Conservation (phyloP, 768 basidiomycete species). For the Tylopilus plumbeoviolaceoides region DNA sequence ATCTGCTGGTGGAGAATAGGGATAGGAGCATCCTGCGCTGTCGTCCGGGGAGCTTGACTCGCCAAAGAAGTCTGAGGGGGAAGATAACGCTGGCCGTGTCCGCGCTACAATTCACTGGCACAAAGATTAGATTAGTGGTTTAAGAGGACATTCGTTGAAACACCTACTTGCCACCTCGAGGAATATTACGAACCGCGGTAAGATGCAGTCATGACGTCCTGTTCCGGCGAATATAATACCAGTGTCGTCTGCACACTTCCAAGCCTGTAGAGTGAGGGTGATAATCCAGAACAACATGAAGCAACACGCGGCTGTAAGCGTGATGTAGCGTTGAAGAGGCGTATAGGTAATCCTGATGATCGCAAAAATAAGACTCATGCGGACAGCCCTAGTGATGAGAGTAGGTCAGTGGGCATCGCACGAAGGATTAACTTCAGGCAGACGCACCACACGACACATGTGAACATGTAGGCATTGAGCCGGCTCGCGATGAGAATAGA, state of each 20-base stretch:
- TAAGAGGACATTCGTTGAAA: background rate
- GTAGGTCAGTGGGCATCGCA: background rate
- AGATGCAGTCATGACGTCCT: background rate
- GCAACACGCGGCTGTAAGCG: background rate
- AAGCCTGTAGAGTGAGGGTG: slow-evolving; percentile 4
- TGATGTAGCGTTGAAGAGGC: background rate
- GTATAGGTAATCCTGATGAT: slow-evolving; percentile 7
- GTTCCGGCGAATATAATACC: background rate
- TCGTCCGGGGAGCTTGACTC: slow-evolving; percentile 8
- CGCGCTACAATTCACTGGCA: slow-evolving; percentile 1
- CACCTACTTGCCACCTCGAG: slow-evolving; percentile 4
- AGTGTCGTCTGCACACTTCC: slow-evolving; percentile 5
- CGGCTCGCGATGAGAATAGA: background rate
- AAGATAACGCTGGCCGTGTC: background rate
- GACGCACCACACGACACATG: slow-evolving; percentile 10
- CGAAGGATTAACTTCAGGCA: background rate
- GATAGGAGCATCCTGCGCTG: slow-evolving; percentile 14
- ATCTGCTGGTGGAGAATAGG: slow-evolving; percentile 9
- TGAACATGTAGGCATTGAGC: slow-evolving; percentile 10
- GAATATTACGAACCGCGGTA: slow-evolving; percentile 1
- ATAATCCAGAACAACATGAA: slow-evolving; percentile 3
- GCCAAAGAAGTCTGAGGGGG: slow-evolving; percentile 13
- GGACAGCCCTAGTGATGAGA: slow-evolving; percentile 13
- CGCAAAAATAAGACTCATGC: slow-evolving; percentile 15
- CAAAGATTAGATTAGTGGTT: background rate